Evolutionary conservation across 2,329 filamentous ascomycete genomes (phyloP), one percentile per base, ranked within the genome.

Genomic region (Moelleriella libera): DNA sequence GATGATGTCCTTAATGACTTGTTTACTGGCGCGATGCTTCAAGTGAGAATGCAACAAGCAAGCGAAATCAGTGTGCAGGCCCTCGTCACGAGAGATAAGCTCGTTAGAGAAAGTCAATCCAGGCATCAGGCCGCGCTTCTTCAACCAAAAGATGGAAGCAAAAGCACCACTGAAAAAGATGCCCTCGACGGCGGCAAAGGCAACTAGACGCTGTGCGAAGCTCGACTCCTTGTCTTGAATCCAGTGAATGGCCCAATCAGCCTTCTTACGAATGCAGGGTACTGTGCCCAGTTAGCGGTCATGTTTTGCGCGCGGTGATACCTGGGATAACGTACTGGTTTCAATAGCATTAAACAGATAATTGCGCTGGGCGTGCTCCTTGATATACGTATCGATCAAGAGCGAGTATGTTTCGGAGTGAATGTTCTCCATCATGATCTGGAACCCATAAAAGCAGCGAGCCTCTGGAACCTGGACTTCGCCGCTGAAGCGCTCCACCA

Each of bases 361-460:
- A 52, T 79, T 85, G 58, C 88, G 83, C 74, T 98, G 90, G 64
- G 85, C 85, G 53, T 87, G 85, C 74, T 98, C 92, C 77, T 94
- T 96, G 72, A 98, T 94, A 70, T 98, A 98, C 53, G 90, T 96
- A 68, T 98, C 92, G 65, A 98, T 98, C 64, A 98, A 82, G 37
- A 98, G 83, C 21, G 90, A 97, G 79, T 98, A 98, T 47, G 92
- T 98, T 75, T 98, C 92, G 12, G 92, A 96, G 78, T 98, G 92
- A 61, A 98, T 95, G 74, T 98, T 98, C 78, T 98, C 92, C 87
- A 98, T 97, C 92, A 98, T 98, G 74, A 97, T 97, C 75, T 98
- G 92, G 80, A 98, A 98, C 54, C 92, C 92, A 68, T 98, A 98
- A 78, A 98, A 98, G 82, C 92, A 98, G 61, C 92, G 88, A 54